phyloP scores from a whole-genome alignment of 2,329 filamentous ascomycete genomes.

The Fusarium hostae region DNA sequence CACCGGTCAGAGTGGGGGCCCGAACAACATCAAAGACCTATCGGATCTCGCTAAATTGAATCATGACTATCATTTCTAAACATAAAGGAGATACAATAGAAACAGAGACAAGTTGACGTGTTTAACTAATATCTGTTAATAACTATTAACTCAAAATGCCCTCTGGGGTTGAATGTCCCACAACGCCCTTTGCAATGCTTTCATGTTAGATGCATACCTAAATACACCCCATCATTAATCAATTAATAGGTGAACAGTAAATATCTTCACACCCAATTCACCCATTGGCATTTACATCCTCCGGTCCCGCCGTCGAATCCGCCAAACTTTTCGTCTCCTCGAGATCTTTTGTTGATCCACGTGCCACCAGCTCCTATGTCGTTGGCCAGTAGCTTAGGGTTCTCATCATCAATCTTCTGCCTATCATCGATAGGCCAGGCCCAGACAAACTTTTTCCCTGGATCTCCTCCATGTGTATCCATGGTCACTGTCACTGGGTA shows the following conservation, averaged over 20 bases:
- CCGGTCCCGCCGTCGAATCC: conserved; percentile 72
- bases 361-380: conserved; percentile 62
- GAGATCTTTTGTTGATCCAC: conserved; percentile 62
- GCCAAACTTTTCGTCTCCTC: conserved; percentile 60
- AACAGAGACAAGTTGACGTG: background rate
- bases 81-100: background rate
- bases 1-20: background rate
- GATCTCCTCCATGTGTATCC: conserved; percentile 71
- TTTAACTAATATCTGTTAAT: background rate
- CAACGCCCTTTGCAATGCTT: conserved; percentile 32
- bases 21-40: background rate
- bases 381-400: conserved; percentile 60
- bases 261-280: conserved; percentile 57
- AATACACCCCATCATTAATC: conserved; percentile 17
- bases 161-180: conserved; percentile 1
- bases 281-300: conserved; percentile 71
- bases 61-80: background rate
- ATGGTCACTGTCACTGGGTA: conserved; percentile 70
- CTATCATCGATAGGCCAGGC: conserved; percentile 61
- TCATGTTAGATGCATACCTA: conserved; percentile 18
- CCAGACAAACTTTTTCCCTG: conserved; percentile 64
- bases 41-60: background rate
- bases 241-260: conserved; percentile 14
- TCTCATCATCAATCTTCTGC: conserved; percentile 56
- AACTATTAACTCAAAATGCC: background rate